Conservation (phyloP, 148 eudicot species). For the Spergularia marina region DNA sequence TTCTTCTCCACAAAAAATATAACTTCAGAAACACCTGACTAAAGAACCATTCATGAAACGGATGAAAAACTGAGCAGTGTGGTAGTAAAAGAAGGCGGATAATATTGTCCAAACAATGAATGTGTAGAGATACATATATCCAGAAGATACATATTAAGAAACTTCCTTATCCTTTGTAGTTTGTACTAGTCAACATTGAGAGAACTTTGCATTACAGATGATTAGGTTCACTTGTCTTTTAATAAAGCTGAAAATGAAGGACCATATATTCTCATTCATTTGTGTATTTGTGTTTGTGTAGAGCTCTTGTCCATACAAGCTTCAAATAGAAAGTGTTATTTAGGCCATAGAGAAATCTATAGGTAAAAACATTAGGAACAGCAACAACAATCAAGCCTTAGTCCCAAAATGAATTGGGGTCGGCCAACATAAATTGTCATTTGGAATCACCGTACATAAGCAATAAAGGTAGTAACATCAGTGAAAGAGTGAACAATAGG, state of each 20-base stretch:
- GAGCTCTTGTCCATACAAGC: background rate
- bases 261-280: background rate
- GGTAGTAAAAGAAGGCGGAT: background rate
- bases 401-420: too few species aligned
- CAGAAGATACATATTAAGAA: background rate
- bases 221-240: background rate
- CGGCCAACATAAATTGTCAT: too few species aligned
- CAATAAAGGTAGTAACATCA: too few species aligned
- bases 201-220: background rate
- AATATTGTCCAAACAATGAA: background rate
- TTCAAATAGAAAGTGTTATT: too few species aligned
- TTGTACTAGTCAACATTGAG: background rate
- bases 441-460: too few species aligned
- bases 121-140: background rate
- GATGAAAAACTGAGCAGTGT: background rate
- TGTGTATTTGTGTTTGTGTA: background rate
- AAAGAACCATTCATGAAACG: slow-evolving; percentile 11
- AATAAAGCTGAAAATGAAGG: background rate
- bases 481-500: too few species aligned
- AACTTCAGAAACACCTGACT: slow-evolving; percentile 94
- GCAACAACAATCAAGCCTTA: too few species aligned
- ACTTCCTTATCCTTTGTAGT: background rate
- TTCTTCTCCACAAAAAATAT: slow-evolving; percentile 86
- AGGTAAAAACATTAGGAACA: too few species aligned
- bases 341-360: too few species aligned